Evolutionary conservation across 495 filamentous ascomycete genomes (phyloP), one percentile per base, ranked within the genome.

Genomic region (Penicillium lividum): DNA sequence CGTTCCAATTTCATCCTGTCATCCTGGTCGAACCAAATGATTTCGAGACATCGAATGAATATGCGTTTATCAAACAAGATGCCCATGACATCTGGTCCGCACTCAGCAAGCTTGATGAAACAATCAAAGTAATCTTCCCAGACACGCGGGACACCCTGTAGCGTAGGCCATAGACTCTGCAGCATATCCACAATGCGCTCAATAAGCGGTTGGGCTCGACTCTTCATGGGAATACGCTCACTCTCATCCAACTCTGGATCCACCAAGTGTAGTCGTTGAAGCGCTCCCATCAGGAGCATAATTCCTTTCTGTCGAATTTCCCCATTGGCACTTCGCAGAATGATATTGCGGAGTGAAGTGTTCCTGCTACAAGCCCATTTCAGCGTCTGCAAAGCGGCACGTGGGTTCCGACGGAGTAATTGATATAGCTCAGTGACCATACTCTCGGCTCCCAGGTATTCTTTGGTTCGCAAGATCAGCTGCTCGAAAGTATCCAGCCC

Each of bases 101-200:
- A 66, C 30, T 71, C 77, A 25, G 82, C 82, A 59, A 93, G 83
- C 15, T 77, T 72, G 29, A 79, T 63, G 58, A 93, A 74, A 33
- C 90, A 79, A 28, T 83, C 84, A 62, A 94, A 94, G 45, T 89
- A 92, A 64, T 96, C 91, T 42, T 85, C 83, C 91, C 91, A 96
- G 8, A 85, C 80, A 31, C 88, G 84, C 22, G 82, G 67, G 27
- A 79, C 74, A 3, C 72, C 68, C 56, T 90, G 84, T 30, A 89
- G 66, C 8, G 66, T 67, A 4, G 78, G 60, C 82, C 82, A 87
- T 6, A 85, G 57, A 10, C 81, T 79, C 42, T 71, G 71, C 8
- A 88, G 61, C 15, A 69, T 75, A 4, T 69, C 69, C 58, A 87
- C 83, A 54, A 94, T 67, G 28, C 72, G 64, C 30, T 81, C 76